phyloP scores from a whole-genome alignment of 1,139 yeast species.

The Cylindricascospora bacillispora region DNA sequence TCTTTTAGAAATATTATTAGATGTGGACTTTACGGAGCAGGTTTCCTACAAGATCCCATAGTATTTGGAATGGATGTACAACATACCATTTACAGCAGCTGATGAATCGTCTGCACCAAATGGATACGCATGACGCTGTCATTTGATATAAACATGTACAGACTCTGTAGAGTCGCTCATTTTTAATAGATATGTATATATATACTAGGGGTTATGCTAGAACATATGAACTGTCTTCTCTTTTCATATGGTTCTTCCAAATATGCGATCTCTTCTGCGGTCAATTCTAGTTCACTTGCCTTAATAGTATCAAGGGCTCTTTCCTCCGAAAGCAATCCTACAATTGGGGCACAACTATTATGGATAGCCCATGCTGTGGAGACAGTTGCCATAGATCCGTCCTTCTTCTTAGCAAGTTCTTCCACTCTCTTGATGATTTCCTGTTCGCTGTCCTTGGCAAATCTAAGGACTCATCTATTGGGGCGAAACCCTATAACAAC shows the following conservation, averaged over 20 bases:
- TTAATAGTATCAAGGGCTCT: slow-evolving; percentile 41
- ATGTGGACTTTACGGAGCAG: too few species aligned
- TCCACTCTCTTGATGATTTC: slow-evolving; percentile 38
- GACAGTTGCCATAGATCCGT: slow-evolving; percentile 37
- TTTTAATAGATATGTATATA: too few species aligned
- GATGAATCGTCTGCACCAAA: too few species aligned
- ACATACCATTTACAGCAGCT: too few species aligned
- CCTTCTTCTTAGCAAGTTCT: slow-evolving; percentile 33
- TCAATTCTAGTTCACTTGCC: slow-evolving; percentile 33
- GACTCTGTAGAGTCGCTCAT: too few species aligned
- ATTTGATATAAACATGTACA: too few species aligned
- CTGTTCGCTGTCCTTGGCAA: slow-evolving; percentile 18
- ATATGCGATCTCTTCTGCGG: slow-evolving; percentile 33
- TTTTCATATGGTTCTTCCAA: slow-evolving; percentile 44
- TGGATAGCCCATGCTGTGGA: slow-evolving; percentile 42
- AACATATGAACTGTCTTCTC: too few species aligned
- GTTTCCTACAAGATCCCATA: too few species aligned
- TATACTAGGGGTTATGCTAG: too few species aligned
- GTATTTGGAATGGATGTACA: too few species aligned
- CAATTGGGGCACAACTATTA: slow-evolving; percentile 40
- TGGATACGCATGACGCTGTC: too few species aligned
- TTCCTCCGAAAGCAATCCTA: slow-evolving; percentile 37
- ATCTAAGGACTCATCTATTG: slow-evolving; percentile 11
- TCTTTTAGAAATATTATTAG: too few species aligned
- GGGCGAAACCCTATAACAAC: slow-evolving; percentile 24